A percentile compares a stretch with the other conserved stretches of the same genome.
Evolutionary conservation across 176 grass and related monocot genomes (phyloP).

Genomic region (Panicum miliaceum): DNA sequence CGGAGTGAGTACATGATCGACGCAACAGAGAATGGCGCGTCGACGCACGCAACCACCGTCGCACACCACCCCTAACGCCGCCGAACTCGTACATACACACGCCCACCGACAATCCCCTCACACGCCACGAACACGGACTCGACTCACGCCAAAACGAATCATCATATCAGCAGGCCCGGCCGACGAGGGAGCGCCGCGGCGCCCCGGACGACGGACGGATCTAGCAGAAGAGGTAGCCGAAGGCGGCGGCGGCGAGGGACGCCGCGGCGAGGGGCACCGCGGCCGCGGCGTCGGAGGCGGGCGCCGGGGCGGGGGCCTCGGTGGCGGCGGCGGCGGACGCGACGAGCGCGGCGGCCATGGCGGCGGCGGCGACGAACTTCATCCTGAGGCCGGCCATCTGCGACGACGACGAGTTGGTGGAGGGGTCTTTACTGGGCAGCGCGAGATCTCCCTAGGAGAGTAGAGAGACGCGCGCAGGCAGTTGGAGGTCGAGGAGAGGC

Average conservation of each 20-base stretch:
- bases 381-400: conserved; percentile 56
- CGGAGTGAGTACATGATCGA: conserved; percentile 30
- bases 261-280: conserved; percentile 51
- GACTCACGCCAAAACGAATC: conserved; percentile 7
- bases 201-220: neutral
- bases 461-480: conserved; percentile 44
- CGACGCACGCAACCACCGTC: conserved; percentile 25
- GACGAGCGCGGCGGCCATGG: conserved; percentile 53
- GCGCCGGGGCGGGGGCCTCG: conserved; percentile 55
- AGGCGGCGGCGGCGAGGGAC: conserved; percentile 49
- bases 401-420: neutral
- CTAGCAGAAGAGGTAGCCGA: conserved; percentile 69
- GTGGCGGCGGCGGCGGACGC: conserved; percentile 38
- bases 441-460: conserved; percentile 46
- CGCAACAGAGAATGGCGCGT: conserved; percentile 43
- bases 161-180: neutral
- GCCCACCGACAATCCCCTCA: neutral
- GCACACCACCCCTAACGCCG: conserved; percentile 32
- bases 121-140: neutral
- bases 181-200: neutral
- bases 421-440: neutral
- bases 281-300: conserved; percentile 41
- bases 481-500: neutral
- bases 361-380: conserved; percentile 53
- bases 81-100: conserved; percentile 48